These are phyloP conservation scores for Brassica juncea DNA, from an alignment of 345 rosid species.

Conservation along the genomic window DNA sequence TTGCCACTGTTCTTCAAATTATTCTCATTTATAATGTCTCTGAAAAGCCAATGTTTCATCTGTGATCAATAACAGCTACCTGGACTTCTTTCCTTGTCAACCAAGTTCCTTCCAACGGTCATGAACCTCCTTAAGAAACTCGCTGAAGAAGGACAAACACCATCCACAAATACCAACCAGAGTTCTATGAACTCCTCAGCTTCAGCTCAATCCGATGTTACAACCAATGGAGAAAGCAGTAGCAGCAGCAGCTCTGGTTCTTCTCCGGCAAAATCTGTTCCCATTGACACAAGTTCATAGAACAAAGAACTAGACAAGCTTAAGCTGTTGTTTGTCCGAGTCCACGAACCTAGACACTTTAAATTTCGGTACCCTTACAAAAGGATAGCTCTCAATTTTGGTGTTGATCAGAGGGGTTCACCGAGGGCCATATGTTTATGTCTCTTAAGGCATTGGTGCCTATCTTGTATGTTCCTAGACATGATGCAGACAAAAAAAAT, in stretches of 20 bases:
- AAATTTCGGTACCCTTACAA: conserved; percentile 23
- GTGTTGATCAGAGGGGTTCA: conserved; percentile 40
- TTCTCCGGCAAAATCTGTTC: conserved; percentile 47
- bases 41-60: conserved; percentile 21
- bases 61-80: conserved; percentile 64
- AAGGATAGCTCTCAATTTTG: conserved; percentile 40
- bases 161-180: conserved; percentile 52
- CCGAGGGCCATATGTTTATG: conserved; percentile 37
- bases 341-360: conserved; percentile 29
- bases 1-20: conserved; percentile 9
- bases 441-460: conserved; percentile 55
- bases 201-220: conserved; percentile 40
- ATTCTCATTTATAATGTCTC: conserved; percentile 11
- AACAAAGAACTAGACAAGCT: conserved; percentile 55
- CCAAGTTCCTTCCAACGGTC: conserved; percentile 86
- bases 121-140: conserved; percentile 89
- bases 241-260: conserved; percentile 39
- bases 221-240: conserved; percentile 48
- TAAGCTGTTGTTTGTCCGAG: conserved; percentile 10
- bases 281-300: conserved; percentile 52
- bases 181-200: conserved; percentile 36
- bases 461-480: conserved; percentile 39
- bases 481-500: conserved; percentile 18
- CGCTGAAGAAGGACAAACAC: conserved; percentile 80
- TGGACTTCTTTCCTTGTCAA: conserved; percentile 78